Evolutionary conservation across 768 basidiomycete species (phyloP).

Genomic region (Obba rivulosa): DNA sequence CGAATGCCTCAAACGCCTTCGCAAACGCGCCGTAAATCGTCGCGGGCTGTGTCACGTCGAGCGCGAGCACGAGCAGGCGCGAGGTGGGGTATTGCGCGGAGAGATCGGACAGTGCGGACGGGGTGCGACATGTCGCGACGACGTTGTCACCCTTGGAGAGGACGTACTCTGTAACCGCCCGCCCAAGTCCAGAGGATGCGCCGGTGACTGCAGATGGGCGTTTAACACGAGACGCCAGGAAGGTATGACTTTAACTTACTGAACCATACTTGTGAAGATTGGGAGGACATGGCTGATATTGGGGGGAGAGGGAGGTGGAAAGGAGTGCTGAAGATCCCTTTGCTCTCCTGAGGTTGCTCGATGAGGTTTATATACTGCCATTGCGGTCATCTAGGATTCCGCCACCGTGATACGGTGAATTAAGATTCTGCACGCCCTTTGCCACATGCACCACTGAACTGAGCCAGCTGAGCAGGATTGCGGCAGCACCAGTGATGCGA

Average conservation of each 20-base stretch:
- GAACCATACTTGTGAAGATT: slow-evolving; percentile 12
- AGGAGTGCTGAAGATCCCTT: too few species aligned
- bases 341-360: too few species aligned
- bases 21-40: slow-evolving; percentile 15
- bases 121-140: slow-evolving; percentile 20
- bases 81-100: slow-evolving; percentile 5
- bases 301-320: too few species aligned
- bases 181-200: slow-evolving; percentile 20
- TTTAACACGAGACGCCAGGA: not conserved
- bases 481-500: too few species aligned
- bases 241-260: slow-evolving; percentile 3
- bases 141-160: slow-evolving; percentile 19
- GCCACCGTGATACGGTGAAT: too few species aligned
- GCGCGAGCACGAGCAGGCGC: slow-evolving; percentile 14
- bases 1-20: slow-evolving; percentile 10
- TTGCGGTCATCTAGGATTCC: too few species aligned
- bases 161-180: slow-evolving; percentile 14
- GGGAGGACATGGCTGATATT: not conserved
- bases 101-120: slow-evolving; percentile 18
- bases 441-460: too few species aligned
- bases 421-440: too few species aligned
- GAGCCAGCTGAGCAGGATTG: too few species aligned
- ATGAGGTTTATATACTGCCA: too few species aligned
- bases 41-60: slow-evolving; percentile 16
- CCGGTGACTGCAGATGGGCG: slow-evolving; percentile 17